Evolutionary conservation across 129 eudicot genomes (phyloP), one percentile per base, ranked within the genome.

Genomic region (Flaveria robusta): DNA sequence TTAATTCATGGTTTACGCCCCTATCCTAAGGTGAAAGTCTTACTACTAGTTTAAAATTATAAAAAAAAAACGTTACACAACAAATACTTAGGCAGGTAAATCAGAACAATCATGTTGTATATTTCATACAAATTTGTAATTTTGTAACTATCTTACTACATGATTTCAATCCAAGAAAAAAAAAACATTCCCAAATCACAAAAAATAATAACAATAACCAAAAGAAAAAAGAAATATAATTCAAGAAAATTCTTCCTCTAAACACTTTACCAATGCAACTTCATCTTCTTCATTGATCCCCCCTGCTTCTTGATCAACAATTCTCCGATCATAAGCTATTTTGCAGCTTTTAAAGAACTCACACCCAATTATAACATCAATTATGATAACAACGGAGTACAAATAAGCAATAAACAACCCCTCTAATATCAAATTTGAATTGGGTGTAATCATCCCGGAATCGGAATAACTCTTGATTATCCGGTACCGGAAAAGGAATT

Each of bases 401-500:
- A 93, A 26, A 73, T 88, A 93, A 27, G 84, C 88, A 46, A 90
- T 85, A 42, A 90, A 78, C 45, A 90, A 75, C 15, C 87, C 94
- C 63, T 93, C 98, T 41, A 84, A 42, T 14, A 80, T 86, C 84
- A 74, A 74, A 1, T n/a, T 56, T 45, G 75, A 66, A 15, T 54
- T 80, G 26, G 42, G 63, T 67, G 22, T 26, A 14, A 24, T 56
- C 81, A 84, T 19, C 15, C 88, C 74, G 54, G 76, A 80, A 76
- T 59, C 39, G 39, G 79, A 43, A 14, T 75, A 79, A 66, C 84
- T 75, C 66, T 74, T 83, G 7, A 84, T 78, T 8, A 86, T 74
- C 2, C 97, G 80, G 87, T 80, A 91, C 14, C 83, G 92, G 79
- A 91, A 94, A 51, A 94, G 63, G 15, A 87, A 83, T 68, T 94